Evolutionary conservation across 345 rosid genomes (phyloP), one percentile per base, ranked within the genome.

Genomic region (Dimocarpus longan): DNA sequence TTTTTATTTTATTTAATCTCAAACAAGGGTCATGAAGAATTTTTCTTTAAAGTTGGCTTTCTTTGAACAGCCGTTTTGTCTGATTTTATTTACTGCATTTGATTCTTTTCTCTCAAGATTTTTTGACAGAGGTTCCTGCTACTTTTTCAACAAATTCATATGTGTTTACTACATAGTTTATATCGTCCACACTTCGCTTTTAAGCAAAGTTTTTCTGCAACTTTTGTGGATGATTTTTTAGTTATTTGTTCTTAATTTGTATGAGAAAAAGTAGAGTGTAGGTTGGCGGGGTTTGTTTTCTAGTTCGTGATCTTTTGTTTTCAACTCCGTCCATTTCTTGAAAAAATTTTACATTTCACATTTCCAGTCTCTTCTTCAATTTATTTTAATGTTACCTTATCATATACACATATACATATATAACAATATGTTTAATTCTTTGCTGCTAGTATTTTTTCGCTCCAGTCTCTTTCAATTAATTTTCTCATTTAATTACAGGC

Each of bases 401-500:
- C 12, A n/a, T 9, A 19, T 59, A 10, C 16, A 8, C 12, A 59
- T 19, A 11, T 50, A 12, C 15, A 4, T 50, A 42, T 42, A 42
- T 42, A 42, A 5, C 9, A 42, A 5, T 5, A 42, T 5, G 44
- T 50, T 50, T 26, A 26, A 26, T 26, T 50, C 19, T 50, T 50
- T 50, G 15, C 16, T 12, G 15, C 15, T 5, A 13, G 13, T 50
- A 13, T 3, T 50, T 54, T 15, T 39, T 28, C 16, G 28, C 50
- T 50, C 16, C 12, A 21, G 12, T 64, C 11, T 21, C 28, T 69
- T 43, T n/a, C 39, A 32, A 2, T 10, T 42, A 42, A 32, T 32
- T 32, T 32, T 32, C 37, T 32, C 37, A 32, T 32, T 54, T 16
- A 54, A 15, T 52, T 15, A 13, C 76, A 90, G 93, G 93, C 43